A percentile compares a stretch with the other conserved stretches of the same genome.
Evolutionary conservation across 768 basidiomycete species (phyloP).

Genomic region (Auricularia sp.): DNA sequence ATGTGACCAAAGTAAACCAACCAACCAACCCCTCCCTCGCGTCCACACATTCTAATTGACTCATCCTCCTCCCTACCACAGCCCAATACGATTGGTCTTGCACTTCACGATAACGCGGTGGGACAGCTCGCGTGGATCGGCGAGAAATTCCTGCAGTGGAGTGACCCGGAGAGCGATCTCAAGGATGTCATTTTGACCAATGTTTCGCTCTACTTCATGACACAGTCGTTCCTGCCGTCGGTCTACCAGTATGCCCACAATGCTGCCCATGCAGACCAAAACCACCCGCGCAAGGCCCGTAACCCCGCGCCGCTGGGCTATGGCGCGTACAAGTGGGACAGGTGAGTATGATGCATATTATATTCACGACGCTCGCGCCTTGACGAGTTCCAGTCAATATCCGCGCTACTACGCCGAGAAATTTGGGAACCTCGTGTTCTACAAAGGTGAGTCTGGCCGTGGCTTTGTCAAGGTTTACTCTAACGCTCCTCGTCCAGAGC

Average conservation of each 20-base stretch:
- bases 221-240: conserved; percentile 15
- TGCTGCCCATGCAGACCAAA: background rate
- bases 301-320: conserved; percentile 5
- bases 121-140: conserved; percentile 21
- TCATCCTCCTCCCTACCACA: background rate
- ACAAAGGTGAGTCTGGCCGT: background rate
- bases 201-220: conserved; percentile 19
- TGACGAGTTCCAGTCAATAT: background rate
- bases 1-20: background rate
- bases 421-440: background rate
- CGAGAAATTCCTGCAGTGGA: conserved; percentile 12
- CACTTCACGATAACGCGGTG: conserved; percentile 18
- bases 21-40: no score
- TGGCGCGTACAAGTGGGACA: conserved; percentile 1
- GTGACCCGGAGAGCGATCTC: conserved; percentile 9
- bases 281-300: background rate
- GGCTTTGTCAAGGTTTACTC: no score
- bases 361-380: no score
- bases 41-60: no score
- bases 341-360: background rate
- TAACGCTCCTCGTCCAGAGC: background rate
- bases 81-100: conserved; percentile 19
- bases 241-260: conserved; percentile 14
- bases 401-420: background rate
- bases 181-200: conserved; percentile 13